Conservation (phyloP, 805 yeast genomes). For the Kodamaea lidongshanica region DNA sequence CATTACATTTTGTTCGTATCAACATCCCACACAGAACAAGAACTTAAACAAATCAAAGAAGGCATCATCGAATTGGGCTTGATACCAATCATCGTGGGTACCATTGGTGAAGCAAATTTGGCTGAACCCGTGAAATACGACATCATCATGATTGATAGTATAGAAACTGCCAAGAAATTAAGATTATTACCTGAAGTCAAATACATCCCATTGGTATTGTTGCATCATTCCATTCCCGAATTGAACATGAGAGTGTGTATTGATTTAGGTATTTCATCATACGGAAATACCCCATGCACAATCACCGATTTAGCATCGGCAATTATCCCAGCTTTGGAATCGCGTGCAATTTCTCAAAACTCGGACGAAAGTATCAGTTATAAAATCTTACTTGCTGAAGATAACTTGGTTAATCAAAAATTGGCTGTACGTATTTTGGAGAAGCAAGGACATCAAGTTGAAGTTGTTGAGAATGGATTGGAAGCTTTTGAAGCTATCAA, state of each 20-base stretch:
- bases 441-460: conserved; percentile 78
- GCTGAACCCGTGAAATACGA: conserved; percentile 60
- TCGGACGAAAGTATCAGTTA: conserved; percentile 73
- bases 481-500: conserved; percentile 76
- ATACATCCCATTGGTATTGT: conserved; percentile 75
- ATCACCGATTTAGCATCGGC: conserved; percentile 77
- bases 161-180: conserved; percentile 65
- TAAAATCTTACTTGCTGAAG: conserved; percentile 76
- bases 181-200: conserved; percentile 71
- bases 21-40: conserved; percentile 50
- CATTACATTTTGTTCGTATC: conserved; percentile 69
- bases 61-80: conserved; percentile 52
- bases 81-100: conserved; percentile 53
- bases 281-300: conserved; percentile 85
- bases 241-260: conserved; percentile 76
- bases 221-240: conserved; percentile 70
- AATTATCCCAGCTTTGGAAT: conserved; percentile 77
- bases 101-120: conserved; percentile 52
- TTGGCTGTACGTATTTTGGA: conserved; percentile 79
- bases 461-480: conserved; percentile 80
- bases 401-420: conserved; percentile 81
- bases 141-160: conserved; percentile 74
- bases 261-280: conserved; percentile 80
- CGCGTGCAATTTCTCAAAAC: conserved; percentile 72
- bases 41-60: conserved; percentile 44